Base-by-base conservation (phyloP, 1,139 yeast species). In the Chernovozyma sophiae-reginae region DNA sequence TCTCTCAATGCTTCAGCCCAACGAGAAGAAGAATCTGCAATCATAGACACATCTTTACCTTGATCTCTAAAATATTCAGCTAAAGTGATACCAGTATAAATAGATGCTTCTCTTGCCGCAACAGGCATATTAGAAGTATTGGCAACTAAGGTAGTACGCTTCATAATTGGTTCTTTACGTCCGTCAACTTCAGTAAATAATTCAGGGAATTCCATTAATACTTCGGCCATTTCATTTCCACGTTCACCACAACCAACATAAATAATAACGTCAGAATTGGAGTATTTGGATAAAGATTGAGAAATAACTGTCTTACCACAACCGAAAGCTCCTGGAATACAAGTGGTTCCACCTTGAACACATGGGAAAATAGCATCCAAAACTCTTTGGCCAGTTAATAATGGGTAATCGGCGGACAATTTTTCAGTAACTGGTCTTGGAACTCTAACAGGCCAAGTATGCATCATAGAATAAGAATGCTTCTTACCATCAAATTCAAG, bases 1-100 rank as follows among this genome's bases (percentile, higher is more conserved):
- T 92, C 99, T 82, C 99, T 89, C 62, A 92, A 78, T 43, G 99
- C 99, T 72, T 92, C 99, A 34, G 99, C 99, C 99, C 99, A 92
- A 77, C 99, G 92, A 32, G 97, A 90, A 26, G 97, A 90, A 6
- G 98, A 92, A 65, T 92, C 99, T 43, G 99, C 99, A 84, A 92
- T 92, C 97, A 92, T 92, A 31, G 97, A 81, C 46, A 92, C 97
- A 60, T 94, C 75, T 76, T 92, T 92, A 72, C 99, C 99, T 74
- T 92, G 98, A 74, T 92, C 99, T 77, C 99, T 87, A 81, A 92
- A 92, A 68, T 92, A 92, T 69, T 92, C 99, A 37, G 98, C 97
- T 52, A 92, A 73, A 5, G 99, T 92, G 56, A 92, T 92, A 77
- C 99, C 98, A 25, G 99, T 92, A 69, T 92, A 92, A 59, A 92